Evolutionary conservation across 306 rosid species (phyloP).

Genomic region (Coriaria nepalensis): DNA sequence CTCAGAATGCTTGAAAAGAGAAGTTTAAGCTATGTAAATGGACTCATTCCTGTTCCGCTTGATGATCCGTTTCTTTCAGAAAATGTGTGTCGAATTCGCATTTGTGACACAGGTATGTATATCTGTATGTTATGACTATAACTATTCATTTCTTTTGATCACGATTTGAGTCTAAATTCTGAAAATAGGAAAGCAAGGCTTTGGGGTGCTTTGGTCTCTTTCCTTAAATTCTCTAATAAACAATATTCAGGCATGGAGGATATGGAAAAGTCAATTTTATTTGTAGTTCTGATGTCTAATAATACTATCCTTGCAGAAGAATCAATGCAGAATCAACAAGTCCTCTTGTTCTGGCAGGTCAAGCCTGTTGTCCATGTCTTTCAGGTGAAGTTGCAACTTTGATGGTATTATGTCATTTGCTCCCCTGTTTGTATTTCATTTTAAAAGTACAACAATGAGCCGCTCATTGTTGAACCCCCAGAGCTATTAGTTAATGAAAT

Average conservation of each 20-base stretch:
- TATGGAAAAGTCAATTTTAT: no score
- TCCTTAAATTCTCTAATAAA: no score
- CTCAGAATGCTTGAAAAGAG: slow-evolving; percentile 89
- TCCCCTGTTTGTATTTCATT: background rate
- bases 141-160: no score
- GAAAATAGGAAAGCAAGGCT: no score
- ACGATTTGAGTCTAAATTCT: no score
- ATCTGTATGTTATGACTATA: no score
- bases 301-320: slow-evolving; percentile 39
- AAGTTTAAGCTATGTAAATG: slow-evolving; percentile 75
- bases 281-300: slow-evolving; percentile 5
- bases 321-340: slow-evolving; percentile 46
- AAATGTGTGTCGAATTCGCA: slow-evolving; percentile 59
- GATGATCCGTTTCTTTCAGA: slow-evolving; percentile 61
- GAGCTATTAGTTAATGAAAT: no score
- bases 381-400: slow-evolving; percentile 48
- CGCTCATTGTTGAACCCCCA: no score
- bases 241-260: no score
- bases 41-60: slow-evolving; percentile 57
- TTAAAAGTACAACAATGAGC: background rate
- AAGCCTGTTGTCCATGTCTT: slow-evolving; percentile 83
- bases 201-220: no score
- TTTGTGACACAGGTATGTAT: slow-evolving; percentile 62
- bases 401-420: background rate
- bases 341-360: slow-evolving; percentile 97